Percentiles rank a stretch among this genome's conserved stretches.
These are phyloP conservation scores for Rhodofomes roseus DNA, from an alignment of 1,284 basidiomycete species.

Conservation along the genomic window DNA sequence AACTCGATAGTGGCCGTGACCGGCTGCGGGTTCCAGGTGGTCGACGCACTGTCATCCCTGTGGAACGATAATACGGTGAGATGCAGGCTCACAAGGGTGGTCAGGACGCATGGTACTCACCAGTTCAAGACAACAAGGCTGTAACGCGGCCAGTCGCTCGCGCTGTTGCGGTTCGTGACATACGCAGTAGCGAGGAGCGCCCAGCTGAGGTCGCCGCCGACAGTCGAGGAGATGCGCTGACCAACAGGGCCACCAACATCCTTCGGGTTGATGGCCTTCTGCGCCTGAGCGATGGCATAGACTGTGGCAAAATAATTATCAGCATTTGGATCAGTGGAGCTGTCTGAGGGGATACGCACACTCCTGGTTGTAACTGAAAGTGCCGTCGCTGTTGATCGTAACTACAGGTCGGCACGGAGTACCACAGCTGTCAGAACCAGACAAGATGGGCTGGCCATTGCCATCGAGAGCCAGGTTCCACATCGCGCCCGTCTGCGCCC, in stretches of 20 bases:
- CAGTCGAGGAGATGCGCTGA: conserved; percentile 58
- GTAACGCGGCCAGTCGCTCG: conserved; percentile 60
- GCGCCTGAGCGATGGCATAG: conserved; percentile 71
- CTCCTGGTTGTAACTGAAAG: conserved; percentile 67
- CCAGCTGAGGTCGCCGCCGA: conserved; percentile 55
- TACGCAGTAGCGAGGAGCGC: conserved; percentile 61
- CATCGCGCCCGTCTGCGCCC: conserved; percentile 55
- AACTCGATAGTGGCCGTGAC: conserved; percentile 68
- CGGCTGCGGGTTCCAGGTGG: conserved; percentile 57
- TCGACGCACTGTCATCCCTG: conserved; percentile 49
- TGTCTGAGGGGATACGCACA: conserved; percentile 37
- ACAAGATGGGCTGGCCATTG: conserved; percentile 57
- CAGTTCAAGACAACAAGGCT: conserved; percentile 67
- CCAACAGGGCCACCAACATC: conserved; percentile 67
- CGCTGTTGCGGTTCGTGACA: conserved; percentile 51
- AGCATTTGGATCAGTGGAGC: neutral
- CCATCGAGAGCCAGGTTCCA: conserved; percentile 70
- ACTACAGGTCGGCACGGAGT: conserved; percentile 64
- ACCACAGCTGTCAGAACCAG: conserved; percentile 59
- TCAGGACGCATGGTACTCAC: conserved; percentile 17
- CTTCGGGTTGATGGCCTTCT: conserved; percentile 67
- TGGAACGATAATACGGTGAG: neutral
- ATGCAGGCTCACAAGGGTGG: conserved; percentile 3
- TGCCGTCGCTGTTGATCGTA: conserved; percentile 59
- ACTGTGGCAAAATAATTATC: conserved; percentile 34